Conservation (phyloP, 176 grass and related monocot genomes). For the Oropetium thomaeum region DNA sequence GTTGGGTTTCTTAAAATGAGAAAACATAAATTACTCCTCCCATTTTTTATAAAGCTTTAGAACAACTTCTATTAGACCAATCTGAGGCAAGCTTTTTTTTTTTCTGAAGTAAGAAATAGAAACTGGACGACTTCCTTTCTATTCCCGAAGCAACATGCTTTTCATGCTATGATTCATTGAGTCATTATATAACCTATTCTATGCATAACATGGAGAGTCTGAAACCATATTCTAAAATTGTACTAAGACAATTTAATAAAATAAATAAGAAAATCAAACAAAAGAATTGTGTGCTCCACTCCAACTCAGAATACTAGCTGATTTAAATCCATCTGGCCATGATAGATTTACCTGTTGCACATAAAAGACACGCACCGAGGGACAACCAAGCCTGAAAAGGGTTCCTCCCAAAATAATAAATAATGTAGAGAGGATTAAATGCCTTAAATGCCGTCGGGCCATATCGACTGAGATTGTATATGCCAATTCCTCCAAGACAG, state of each 20-base stretch:
- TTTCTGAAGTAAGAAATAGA: background rate
- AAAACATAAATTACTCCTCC: background rate
- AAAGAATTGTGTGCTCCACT: background rate
- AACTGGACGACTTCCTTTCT: background rate
- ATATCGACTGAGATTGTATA: slow-evolving; percentile 85
- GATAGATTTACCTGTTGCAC: slow-evolving; percentile 70
- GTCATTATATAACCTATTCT: too few relatives aligned
- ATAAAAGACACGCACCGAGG: slow-evolving; percentile 84
- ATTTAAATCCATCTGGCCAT: background rate
- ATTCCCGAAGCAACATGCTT: background rate
- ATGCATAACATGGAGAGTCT: background rate
- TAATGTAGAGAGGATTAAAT: slow-evolving; percentile 85
- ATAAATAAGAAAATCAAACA: slow-evolving; percentile 11
- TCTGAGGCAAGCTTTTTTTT: background rate
- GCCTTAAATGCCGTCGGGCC: slow-evolving; percentile 64
- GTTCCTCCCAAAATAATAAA: slow-evolving; percentile 83
- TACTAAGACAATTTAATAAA: slow-evolving; percentile 3
- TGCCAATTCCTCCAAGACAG: slow-evolving; percentile 78
- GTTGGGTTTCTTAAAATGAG: slow-evolving; percentile 1
- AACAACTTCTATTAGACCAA: background rate
- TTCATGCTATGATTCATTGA: too few relatives aligned
- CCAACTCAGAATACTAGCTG: background rate
- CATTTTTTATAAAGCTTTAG: slow-evolving; percentile 3
- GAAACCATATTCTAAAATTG: slow-evolving; percentile 6
- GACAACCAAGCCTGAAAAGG: slow-evolving; percentile 81